Evolutionary conservation across 169 alveolate genomes (phyloP).

Genomic region (Amoebophrya sp.): DNA sequence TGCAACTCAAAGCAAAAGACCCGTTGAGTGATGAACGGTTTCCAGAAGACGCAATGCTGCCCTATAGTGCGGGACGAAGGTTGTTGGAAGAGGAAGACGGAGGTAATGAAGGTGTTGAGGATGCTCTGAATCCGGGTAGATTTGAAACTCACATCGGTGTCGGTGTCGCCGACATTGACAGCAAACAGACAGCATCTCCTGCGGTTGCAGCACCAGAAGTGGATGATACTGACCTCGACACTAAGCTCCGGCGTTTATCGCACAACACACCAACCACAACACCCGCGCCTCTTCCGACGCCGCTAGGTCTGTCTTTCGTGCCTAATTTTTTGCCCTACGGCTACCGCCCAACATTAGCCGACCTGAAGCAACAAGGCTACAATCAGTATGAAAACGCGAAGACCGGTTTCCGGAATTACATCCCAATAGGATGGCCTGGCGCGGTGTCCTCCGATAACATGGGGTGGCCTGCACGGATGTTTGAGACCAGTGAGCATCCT

Average conservation of each 20-base stretch:
- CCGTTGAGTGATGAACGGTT: background rate
- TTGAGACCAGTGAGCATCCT: no score
- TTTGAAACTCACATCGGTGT: no score
- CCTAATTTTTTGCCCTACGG: background rate
- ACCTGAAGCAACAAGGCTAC: background rate
- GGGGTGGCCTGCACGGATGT: no score
- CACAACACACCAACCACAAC: slow-evolving; percentile 8
- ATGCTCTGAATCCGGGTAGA: background rate
- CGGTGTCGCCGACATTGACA: no score
- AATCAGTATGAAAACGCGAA: background rate
- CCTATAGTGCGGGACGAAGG: background rate
- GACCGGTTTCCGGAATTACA: background rate
- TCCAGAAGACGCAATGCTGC: background rate
- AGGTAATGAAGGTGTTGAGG: background rate
- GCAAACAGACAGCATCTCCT: no score
- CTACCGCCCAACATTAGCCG: background rate
- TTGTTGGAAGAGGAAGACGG: background rate
- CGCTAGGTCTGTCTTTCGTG: background rate
- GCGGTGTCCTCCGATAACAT: no score
- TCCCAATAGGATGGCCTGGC: no score
- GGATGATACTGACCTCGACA: no score
- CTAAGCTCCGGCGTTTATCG: background rate
- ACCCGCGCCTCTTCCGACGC: background rate
- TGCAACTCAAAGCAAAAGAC: background rate
- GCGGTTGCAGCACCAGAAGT: no score